phyloP scores from a whole-genome alignment of 192 early-diverging fungal species.

The Coemansia asiatica region DNA sequence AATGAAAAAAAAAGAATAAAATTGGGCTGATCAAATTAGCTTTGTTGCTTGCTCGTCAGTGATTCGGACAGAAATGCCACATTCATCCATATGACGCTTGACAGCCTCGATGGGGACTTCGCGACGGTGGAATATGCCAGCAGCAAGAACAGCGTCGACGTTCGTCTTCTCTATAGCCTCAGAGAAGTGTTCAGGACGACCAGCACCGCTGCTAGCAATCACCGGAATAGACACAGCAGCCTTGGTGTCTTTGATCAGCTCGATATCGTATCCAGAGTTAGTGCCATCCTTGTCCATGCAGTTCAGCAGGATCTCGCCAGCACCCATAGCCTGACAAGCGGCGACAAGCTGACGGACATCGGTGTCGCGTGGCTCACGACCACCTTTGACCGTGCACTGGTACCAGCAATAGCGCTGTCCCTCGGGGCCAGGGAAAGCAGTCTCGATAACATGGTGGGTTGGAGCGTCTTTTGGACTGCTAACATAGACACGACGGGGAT shows the following conservation, averaged over 20 bases:
- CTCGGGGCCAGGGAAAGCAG: constrained; percentile 76
- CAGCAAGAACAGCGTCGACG: constrained; percentile 96
- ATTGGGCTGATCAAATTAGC: not conserved
- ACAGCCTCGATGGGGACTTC: constrained; percentile 89
- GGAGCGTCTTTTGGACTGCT: constrained; percentile 60
- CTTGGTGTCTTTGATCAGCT: constrained; percentile 79
- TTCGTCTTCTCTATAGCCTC: constrained; percentile 81
- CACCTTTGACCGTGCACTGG: constrained; percentile 98
- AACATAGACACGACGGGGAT: constrained; percentile 94
- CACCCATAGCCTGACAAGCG: constrained; percentile 86
- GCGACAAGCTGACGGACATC: constrained; percentile 91
- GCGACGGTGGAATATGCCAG: constrained; percentile 96
- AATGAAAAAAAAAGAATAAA: too few species aligned
- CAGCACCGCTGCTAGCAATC: constrained; percentile 97
- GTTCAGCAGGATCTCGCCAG: constrained; percentile 96
- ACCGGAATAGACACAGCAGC: constrained; percentile 86
- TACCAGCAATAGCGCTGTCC: constrained; percentile 98
- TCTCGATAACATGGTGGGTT: constrained; percentile 76
- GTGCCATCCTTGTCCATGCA: constrained; percentile 99
- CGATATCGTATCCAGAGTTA: constrained; percentile 94
- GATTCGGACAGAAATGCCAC: constrained; percentile 58
- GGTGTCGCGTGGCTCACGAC: constrained; percentile 90
- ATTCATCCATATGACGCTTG: constrained; percentile 67
- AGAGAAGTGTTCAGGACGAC: constrained; percentile 80
- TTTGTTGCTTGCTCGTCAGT: not conserved